These are phyloP conservation scores for Dothiorella sarmentorum DNA, from an alignment of 2,329 filamentous ascomycete genomes.

Conservation along the genomic window DNA sequence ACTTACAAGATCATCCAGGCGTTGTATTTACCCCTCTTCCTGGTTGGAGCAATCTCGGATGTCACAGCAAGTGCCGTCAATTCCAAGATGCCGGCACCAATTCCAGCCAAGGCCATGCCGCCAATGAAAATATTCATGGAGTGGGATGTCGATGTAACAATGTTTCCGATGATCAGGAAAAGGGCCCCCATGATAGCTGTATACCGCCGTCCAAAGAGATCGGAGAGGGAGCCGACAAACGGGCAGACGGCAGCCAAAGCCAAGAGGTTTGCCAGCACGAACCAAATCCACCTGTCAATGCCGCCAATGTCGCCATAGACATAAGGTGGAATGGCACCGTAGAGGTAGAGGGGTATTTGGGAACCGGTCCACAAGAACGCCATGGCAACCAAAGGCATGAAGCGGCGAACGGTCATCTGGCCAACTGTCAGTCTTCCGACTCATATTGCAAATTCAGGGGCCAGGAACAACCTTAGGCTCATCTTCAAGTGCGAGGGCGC, in stretches of 20 bases:
- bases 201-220: conserved; percentile 36
- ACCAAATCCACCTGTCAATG: conserved; percentile 52
- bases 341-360: conserved; percentile 52
- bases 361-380: conserved; percentile 56
- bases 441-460: background rate
- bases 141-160: conserved; percentile 26
- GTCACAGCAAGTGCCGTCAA: conserved; percentile 32
- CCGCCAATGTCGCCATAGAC: conserved; percentile 59
- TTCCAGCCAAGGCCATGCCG: conserved; percentile 34
- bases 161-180: conserved; percentile 22
- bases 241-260: conserved; percentile 33
- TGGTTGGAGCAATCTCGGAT: conserved; percentile 11
- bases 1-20: conserved; percentile 15
- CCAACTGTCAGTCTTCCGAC: background rate
- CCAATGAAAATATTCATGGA: conserved; percentile 33
- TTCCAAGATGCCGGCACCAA: conserved; percentile 34
- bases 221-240: conserved; percentile 35
- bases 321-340: conserved; percentile 35
- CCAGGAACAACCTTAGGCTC: background rate
- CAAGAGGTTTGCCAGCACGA: conserved; percentile 45
- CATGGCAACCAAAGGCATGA: conserved; percentile 54
- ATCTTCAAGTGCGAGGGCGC: background rate
- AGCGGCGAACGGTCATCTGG: conserved; percentile 13
- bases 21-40: conserved; percentile 16
- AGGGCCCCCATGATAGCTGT: conserved; percentile 32